Percentiles rank a stretch among this genome's conserved stretches.
Evolutionary conservation across 83 land plant genomes (phyloP).

Genomic region (Picea engelmannii): DNA sequence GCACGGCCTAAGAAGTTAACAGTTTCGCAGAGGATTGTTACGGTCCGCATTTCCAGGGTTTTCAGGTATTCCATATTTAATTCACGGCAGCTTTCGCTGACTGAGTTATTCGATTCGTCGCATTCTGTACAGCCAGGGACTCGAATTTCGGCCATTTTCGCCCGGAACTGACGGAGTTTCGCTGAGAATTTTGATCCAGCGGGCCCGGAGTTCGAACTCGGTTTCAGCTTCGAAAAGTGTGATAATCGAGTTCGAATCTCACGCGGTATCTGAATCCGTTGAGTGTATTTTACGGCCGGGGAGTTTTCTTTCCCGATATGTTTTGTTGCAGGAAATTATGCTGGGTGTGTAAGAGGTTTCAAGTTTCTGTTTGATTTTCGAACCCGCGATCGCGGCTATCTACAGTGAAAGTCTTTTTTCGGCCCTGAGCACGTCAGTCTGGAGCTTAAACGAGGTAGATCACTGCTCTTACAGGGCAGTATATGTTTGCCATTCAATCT

Average conservation of each 20-base stretch:
- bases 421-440: neutral
- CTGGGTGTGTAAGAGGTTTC: too few relatives aligned
- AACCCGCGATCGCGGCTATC: too few relatives aligned
- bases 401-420: too few relatives aligned
- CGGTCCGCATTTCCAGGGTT: neutral
- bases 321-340: too few relatives aligned
- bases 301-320: too few relatives aligned
- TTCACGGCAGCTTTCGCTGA: neutral
- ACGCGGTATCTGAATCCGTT: too few relatives aligned
- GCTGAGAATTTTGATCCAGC: neutral
- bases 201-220: neutral
- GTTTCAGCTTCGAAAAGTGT: neutral
- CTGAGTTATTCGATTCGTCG: neutral
- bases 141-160: neutral
- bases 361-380: too few relatives aligned
- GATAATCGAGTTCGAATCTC: neutral
- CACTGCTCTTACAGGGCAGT: neutral
- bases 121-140: neutral
- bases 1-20: too few relatives aligned
- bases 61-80: neutral
- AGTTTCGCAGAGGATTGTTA: too few relatives aligned
- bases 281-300: too few relatives aligned
- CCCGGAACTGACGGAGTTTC: neutral
- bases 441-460: conserved; percentile 14
- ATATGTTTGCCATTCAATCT: neutral